Conservation (phyloP, 441 rosid species). For the Erysimum cheiri region DNA sequence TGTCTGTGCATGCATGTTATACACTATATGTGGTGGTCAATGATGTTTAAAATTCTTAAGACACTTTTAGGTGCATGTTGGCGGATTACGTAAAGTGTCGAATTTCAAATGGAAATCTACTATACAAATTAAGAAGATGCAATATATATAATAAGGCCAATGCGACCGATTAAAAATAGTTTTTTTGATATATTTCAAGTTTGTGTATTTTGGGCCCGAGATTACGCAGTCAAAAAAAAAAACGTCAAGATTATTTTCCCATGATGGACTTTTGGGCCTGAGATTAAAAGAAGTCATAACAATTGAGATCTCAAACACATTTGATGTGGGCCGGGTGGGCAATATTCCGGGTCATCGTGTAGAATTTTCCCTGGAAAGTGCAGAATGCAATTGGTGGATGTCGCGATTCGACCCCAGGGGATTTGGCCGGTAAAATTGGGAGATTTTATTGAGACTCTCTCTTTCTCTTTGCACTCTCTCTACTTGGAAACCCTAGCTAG, state of each 20-base stretch:
- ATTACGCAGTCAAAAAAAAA: too few species aligned
- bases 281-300: neutral
- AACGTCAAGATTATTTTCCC: neutral
- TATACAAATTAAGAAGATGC: neutral
- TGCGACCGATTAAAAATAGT: neutral
- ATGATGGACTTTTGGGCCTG: conserved; percentile 18
- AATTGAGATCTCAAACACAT: neutral
- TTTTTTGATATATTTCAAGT: neutral
- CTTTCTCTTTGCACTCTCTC: neutral
- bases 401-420: conserved; percentile 23
- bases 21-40: too few species aligned
- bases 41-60: neutral
- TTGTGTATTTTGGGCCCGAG: too few species aligned
- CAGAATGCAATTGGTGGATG: neutral
- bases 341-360: conserved; percentile 9
- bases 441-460: conserved; percentile 1
- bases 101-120: neutral
- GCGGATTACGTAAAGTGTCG: conserved; percentile 1
- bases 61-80: neutral
- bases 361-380: neutral
- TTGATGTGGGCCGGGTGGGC: conserved; percentile 30
- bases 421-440: conserved; percentile 25
- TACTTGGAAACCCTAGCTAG: conserved; percentile 30
- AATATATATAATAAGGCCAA: neutral
- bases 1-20: too few species aligned